These are phyloP conservation scores for Mycena indigotica DNA, from an alignment of 768 basidiomycete genomes.

Conservation along the genomic window DNA sequence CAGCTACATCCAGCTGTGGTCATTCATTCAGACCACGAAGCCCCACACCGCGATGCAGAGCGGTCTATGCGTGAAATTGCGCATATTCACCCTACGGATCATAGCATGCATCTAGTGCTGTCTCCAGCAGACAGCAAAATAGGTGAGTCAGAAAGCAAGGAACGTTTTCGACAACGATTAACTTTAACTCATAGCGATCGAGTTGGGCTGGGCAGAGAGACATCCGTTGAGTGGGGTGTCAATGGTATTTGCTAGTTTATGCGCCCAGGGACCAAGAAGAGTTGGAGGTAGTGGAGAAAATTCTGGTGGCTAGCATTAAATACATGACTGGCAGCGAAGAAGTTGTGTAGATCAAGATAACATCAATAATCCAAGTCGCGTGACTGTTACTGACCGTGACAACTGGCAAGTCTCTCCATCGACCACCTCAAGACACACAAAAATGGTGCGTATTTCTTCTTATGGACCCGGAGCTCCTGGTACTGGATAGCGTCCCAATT, in stretches of 20 bases:
- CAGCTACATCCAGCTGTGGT: slow-evolving; percentile 20
- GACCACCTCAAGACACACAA: slow-evolving; percentile 43
- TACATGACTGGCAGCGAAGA: slow-evolving; percentile 27
- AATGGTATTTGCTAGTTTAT: slow-evolving; percentile 27
- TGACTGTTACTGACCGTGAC: not conserved
- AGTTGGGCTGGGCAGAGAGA: slow-evolving; percentile 31
- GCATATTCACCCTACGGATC: slow-evolving; percentile 28
- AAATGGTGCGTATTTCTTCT: slow-evolving; percentile 54
- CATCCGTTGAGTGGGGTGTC: slow-evolving; percentile 27
- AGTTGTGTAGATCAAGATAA: slow-evolving; percentile 5
- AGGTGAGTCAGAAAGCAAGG: no score
- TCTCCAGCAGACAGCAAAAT: slow-evolving; percentile 31
- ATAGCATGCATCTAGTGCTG: slow-evolving; percentile 27
- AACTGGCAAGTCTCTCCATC: slow-evolving; percentile 9
- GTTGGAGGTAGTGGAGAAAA: slow-evolving; percentile 26
- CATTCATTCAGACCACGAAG: slow-evolving; percentile 17
- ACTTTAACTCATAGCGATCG: slow-evolving; percentile 22
- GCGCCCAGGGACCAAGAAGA: slow-evolving; percentile 31
- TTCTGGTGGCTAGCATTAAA: slow-evolving; percentile 25
- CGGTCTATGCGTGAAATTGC: slow-evolving; percentile 25
- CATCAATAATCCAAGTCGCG: no score
- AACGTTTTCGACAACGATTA: not conserved
- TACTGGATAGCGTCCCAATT: slow-evolving; percentile 34
- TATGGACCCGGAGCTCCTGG: slow-evolving; percentile 43
- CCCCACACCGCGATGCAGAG: slow-evolving; percentile 25